phyloP scores from a whole-genome alignment of 495 filamentous ascomycete genomes.

The Lentithecium fluviatile region DNA sequence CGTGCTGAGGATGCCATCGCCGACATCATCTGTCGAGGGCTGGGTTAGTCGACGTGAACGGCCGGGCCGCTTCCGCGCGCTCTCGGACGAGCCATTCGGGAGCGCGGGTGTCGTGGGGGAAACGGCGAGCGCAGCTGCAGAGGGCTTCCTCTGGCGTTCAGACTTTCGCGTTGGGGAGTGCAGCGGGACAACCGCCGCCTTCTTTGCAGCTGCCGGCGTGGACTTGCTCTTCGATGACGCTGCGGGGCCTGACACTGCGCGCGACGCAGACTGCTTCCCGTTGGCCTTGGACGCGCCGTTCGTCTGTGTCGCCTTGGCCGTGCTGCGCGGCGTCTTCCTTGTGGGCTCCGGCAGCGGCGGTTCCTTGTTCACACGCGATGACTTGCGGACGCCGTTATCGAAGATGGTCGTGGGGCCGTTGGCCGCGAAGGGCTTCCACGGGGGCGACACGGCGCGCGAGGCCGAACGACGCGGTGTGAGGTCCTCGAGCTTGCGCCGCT shows the following conservation, averaged over 20 bases:
- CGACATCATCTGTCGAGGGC: conserved; percentile 12
- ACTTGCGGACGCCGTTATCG: conserved; percentile 75
- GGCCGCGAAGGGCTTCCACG: conserved; percentile 86
- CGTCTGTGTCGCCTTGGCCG: conserved; percentile 19
- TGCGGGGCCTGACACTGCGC: conserved; percentile 11
- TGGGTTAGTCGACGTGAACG: conserved; percentile 17
- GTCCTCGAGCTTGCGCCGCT: conserved; percentile 69
- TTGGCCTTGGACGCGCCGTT: conserved; percentile 16
- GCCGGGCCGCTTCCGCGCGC: conserved; percentile 4
- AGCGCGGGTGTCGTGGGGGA: conserved; percentile 1
- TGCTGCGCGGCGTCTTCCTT: conserved; percentile 57
- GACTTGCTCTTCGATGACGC: conserved; percentile 11
- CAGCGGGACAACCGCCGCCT: conserved; percentile 8
- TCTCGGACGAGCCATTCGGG: conserved; percentile 3
- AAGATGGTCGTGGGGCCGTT: conserved; percentile 82
- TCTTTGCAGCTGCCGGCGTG: conserved; percentile 6
- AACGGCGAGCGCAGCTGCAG: conserved; percentile 6
- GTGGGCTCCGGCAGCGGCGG: conserved; percentile 56
- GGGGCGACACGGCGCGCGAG: conserved; percentile 67
- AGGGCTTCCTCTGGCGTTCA: conserved; percentile 25
- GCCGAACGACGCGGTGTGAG: conserved; percentile 49
- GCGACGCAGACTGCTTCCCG: conserved; percentile 16
- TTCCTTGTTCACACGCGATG: conserved; percentile 32
- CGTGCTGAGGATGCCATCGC: conserved; percentile 6
- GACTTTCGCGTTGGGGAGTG: conserved; percentile 27